Conservation (phyloP, 345 rosid species). For the Chamaenerion angustifolium region DNA sequence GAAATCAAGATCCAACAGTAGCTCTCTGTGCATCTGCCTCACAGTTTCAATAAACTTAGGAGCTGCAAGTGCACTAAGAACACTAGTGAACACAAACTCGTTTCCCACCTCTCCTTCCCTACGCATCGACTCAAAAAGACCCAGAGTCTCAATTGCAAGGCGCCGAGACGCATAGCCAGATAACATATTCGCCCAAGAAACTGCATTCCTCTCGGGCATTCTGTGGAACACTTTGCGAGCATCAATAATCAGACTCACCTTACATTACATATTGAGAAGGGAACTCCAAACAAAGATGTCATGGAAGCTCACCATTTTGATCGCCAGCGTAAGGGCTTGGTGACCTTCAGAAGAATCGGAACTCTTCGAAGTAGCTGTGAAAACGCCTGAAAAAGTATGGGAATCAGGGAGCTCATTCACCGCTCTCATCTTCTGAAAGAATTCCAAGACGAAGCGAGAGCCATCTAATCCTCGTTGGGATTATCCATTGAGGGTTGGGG, state of each 20-base stretch:
- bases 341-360: constrained; percentile 21
- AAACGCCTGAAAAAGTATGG: too few relatives aligned
- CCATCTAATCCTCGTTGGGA: constrained; percentile 37
- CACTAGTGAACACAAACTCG: too few relatives aligned
- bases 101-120: too few relatives aligned
- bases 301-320: constrained; percentile 35
- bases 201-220: constrained; percentile 34
- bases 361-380: constrained; percentile 38
- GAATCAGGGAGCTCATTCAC: constrained; percentile 50
- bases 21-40: constrained; percentile 33
- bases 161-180: constrained; percentile 19
- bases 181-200: constrained; percentile 40
- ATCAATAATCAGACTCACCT: constrained; percentile 28
- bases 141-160: constrained; percentile 23
- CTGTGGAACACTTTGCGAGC: constrained; percentile 41
- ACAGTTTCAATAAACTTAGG: constrained; percentile 31
- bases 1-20: too few relatives aligned
- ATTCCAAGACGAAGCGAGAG: constrained; percentile 28
- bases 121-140: too few relatives aligned
- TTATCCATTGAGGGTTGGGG: constrained; percentile 62
- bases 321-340: constrained; percentile 55
- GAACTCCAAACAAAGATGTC: constrained; percentile 81
- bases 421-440: constrained; percentile 52
- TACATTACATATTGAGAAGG: constrained; percentile 52
- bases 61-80: too few relatives aligned